Evolutionary conservation across 805 yeast species (phyloP), one percentile per base, ranked within the genome.

Genomic region (Clavispora santaluciae): DNA sequence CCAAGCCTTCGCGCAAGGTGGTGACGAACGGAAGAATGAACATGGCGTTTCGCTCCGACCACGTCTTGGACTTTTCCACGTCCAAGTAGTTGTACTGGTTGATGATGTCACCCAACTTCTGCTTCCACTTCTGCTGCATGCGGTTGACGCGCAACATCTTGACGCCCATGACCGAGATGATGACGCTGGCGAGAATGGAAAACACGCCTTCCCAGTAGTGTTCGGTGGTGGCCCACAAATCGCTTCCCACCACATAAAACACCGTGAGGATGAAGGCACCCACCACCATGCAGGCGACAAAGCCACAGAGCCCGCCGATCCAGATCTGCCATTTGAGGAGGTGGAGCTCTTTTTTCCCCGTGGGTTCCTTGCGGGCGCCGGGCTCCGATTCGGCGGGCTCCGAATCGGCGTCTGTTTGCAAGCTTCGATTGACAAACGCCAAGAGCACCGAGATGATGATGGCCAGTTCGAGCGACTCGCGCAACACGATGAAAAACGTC

Each of bases 1-100:
- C 96, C 39, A 89, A 66, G 1, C 96, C 95, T 61, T 89, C 96
- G 57, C 96, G 76, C 37, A 89, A 66, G 4, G 95, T 82, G 2
- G 97, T 89, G 35, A 89, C 74, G 54, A 89, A 81, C 1, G 97
- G 96, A 30, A 88, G 64, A 25, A 88, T 68, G 45, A 83, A 86
- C 60, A 85, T 65, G 3, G 91, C 81, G 56, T 87, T 83, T 54
- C 74, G 76, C 45, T 79, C 78, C 33, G 75, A 35, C 52, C 50
- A 50, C n/a, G 50, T 48, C 12, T 48, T 42, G 13, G 44, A 29
- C 5, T 43, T 48, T 6, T 57, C 54, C 13, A 40, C 48, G 24
- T 53, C 46, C 22, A 65, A 29, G 38, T 49, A 51, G 16, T 57
- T 53, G 17, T 60, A 55, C 26, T 49, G 46, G 23, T 50, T 41